Percentiles rank a stretch among this genome's conserved stretches.
phyloP scores from a whole-genome alignment of 768 basidiomycete species.

The Tylopilus vinaceipallidus region DNA sequence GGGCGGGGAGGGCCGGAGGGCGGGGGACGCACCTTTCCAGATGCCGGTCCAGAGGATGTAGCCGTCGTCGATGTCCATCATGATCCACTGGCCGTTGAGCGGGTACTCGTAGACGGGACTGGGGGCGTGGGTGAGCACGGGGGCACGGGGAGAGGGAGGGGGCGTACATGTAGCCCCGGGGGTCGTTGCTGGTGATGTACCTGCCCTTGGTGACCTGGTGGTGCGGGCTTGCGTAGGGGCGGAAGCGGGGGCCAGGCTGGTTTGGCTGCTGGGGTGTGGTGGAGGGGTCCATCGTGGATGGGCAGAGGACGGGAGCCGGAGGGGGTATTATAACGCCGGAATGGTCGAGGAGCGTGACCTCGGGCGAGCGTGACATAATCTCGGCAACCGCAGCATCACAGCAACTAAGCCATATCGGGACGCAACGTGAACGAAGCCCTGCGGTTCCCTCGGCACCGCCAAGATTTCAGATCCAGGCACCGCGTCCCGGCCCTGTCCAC shows the following conservation, averaged over 20 bases:
- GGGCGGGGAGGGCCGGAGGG: background rate
- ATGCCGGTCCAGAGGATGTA: conserved; percentile 93
- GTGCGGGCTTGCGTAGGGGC: conserved; percentile 70
- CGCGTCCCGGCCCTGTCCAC: conserved; percentile 13
- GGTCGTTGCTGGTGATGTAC: conserved; percentile 89
- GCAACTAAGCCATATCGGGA: conserved; percentile 37
- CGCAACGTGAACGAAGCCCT: conserved; percentile 28
- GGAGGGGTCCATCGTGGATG: conserved; percentile 48
- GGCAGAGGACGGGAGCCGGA: conserved; percentile 1
- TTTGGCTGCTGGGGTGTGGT: conserved; percentile 33
- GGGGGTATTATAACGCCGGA: conserved; percentile 25
- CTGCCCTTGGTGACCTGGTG: conserved; percentile 84
- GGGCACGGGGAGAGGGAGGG: background rate
- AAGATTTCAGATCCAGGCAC: conserved; percentile 41
- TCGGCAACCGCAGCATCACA: conserved; percentile 33
- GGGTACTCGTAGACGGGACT: conserved; percentile 89
- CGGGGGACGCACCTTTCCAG: conserved; percentile 70
- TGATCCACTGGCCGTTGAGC: conserved; percentile 87
- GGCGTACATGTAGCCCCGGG: conserved; percentile 82
- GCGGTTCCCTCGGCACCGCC: conserved; percentile 43
- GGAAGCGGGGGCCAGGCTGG: conserved; percentile 41
- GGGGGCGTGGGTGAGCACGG: conserved; percentile 7
- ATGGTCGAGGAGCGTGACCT: conserved; percentile 29
- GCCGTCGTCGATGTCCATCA: conserved; percentile 94
- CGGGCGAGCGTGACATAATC: conserved; percentile 29